These are phyloP conservation scores for Kwoniella botswanensis DNA, from an alignment of 768 basidiomycete species.

Conservation along the genomic window DNA sequence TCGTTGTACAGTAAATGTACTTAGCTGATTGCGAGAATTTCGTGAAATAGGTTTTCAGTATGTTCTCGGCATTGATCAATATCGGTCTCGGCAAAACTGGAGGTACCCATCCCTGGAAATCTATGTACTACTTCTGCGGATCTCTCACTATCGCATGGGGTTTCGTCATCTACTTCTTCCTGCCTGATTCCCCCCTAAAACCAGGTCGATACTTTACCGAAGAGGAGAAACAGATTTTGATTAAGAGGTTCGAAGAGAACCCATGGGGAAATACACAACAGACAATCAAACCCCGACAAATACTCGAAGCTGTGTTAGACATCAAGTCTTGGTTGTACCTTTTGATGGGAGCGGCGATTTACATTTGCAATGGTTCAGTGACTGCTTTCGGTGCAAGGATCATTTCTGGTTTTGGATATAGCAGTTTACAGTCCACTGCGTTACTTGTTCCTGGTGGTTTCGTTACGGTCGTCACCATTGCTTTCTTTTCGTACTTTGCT, in stretches of 20 bases:
- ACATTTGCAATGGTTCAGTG: constrained; percentile 53
- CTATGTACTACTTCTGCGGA: constrained; percentile 57
- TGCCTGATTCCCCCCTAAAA: constrained; percentile 55
- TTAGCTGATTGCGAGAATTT: neutral
- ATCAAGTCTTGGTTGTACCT: constrained; percentile 57
- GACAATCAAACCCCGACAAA: constrained; percentile 48
- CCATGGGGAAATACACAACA: constrained; percentile 39
- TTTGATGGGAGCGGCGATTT: constrained; percentile 56
- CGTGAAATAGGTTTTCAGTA: constrained; percentile 54
- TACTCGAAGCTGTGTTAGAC: constrained; percentile 54
- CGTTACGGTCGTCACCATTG: constrained; percentile 56
- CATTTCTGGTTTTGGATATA: constrained; percentile 58
- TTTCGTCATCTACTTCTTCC: constrained; percentile 51
- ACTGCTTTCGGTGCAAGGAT: constrained; percentile 59
- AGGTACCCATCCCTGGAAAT: constrained; percentile 53
- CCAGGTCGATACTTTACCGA: constrained; percentile 53
- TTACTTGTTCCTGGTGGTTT: constrained; percentile 57
- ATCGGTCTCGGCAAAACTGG: constrained; percentile 55
- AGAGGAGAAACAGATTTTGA: constrained; percentile 47
- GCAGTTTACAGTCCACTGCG: constrained; percentile 48
- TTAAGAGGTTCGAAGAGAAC: constrained; percentile 44
- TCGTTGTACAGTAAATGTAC: neutral
- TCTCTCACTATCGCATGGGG: constrained; percentile 56
- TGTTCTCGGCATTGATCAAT: constrained; percentile 58
- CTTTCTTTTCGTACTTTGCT: constrained; percentile 53